phyloP scores from a whole-genome alignment of 2,329 filamentous ascomycete genomes.

The Colletotrichum chrysophilum region DNA sequence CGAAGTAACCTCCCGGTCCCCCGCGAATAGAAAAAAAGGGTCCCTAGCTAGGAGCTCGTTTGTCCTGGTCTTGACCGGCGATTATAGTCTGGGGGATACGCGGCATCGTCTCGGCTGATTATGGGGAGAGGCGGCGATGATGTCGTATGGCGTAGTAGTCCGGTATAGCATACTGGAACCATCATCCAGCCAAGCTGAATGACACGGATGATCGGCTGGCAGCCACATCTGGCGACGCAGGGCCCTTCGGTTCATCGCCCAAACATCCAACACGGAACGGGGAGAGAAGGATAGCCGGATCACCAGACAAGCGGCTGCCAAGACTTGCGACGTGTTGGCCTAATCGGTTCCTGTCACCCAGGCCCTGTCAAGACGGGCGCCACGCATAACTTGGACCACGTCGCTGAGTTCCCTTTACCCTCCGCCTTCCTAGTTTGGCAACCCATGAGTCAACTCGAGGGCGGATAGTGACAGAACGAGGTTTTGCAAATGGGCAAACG shows the following conservation, averaged over 20 bases:
- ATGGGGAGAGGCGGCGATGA: background rate
- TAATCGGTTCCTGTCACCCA: background rate
- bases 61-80: background rate
- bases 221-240: background rate
- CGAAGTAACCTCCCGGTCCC: background rate
- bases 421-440: background rate
- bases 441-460: background rate
- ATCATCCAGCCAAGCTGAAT: background rate
- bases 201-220: background rate
- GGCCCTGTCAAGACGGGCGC: background rate
- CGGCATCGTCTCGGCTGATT: background rate
- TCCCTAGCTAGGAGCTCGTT: background rate
- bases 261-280: background rate
- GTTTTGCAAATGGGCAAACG: slow-evolving; percentile 2
- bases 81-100: background rate
- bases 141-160: background rate
- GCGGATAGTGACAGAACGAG: background rate
- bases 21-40: background rate
- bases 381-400: background rate
- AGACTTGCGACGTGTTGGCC: background rate
- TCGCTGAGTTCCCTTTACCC: background rate
- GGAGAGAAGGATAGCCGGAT: background rate
- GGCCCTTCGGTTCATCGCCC: background rate
- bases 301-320: background rate
- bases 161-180: background rate